Base-by-base conservation (phyloP, 2,329 filamentous ascomycete species). In the Ophiognomonia clavigignenti-juglandacearum region DNA sequence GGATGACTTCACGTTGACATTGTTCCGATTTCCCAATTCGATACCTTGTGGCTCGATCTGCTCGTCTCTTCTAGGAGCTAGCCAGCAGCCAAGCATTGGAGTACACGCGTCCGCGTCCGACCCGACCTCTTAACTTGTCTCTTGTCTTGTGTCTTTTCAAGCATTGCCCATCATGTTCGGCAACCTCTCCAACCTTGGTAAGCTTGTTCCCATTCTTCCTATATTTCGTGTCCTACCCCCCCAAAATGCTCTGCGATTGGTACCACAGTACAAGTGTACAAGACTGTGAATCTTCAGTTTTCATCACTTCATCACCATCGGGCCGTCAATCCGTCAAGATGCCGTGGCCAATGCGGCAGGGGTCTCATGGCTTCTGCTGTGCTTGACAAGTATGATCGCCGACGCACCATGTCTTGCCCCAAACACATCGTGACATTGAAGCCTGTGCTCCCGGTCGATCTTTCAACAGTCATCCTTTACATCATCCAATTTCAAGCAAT, bases 91-190 rank as follows among this genome's bases (percentile, higher is more conserved):
- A 35, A 16, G 32, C 32, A 7, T 7, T 7, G 26, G 26, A 13
- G 26, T 7, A 29, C n/a, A 40, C 6, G 26, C 19, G 14, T 7
- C n/a, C n/a, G 14, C 23, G 22, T 29, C 26, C 13, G 26, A 7
- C 26, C 26, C 7, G 13, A 7, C 7, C 26, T 7, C 26, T 7
- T 13, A 7, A 13, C 26, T 7, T 10, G 11, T 31, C 11, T 13
- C 10, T 31, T 16, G n/a, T 32, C 31, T 22, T n/a, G 22, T 35
- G 16, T 4, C 4, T 18, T 13, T 7, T 13, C n/a, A n/a, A 32
- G 27, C 13, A 14, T 13, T 32, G 36, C 50, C 44, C 57, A 59
- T 50, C 56, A 73, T 73, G 70, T 73, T 73, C 57, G 69, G 69
- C 40, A 66, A 61, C 44, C 63, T 73, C 51, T 53, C 66, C 43